Conservation (phyloP, 2,329 filamentous ascomycete genomes). For the Ceratocystis cacaofunesta region DNA sequence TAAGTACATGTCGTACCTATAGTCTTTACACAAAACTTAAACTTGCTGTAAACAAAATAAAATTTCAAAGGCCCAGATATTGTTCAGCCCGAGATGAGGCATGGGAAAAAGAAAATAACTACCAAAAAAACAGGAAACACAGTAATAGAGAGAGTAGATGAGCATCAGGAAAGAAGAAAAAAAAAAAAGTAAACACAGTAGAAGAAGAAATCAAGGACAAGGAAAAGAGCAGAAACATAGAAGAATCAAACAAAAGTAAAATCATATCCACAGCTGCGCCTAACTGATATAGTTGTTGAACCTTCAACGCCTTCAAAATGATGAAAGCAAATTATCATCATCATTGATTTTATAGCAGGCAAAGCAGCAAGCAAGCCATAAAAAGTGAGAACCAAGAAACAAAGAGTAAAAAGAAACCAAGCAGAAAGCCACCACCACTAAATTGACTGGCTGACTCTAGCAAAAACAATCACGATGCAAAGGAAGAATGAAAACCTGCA, state of each 20-base stretch:
- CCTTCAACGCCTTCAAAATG: conserved; percentile 22
- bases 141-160: conserved; percentile 4
- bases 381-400: conserved; percentile 8
- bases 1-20: too few species aligned
- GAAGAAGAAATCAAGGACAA: conserved; percentile 13
- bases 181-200: conserved; percentile 18
- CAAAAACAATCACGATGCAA: conserved; percentile 2
- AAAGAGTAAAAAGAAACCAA: neutral
- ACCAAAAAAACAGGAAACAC: neutral
- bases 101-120: too few species aligned
- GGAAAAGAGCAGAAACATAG: conserved; percentile 19
- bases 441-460: neutral
- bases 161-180: conserved; percentile 16
- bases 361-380: conserved; percentile 5
- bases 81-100: too few species aligned
- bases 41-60: too few species aligned
- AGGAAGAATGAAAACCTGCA: conserved; percentile 1
- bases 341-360: conserved; percentile 15
- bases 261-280: conserved; percentile 20
- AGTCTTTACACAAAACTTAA: too few species aligned
- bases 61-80: too few species aligned
- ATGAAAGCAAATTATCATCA: conserved; percentile 17
- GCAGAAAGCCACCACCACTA: neutral
- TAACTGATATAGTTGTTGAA: conserved; percentile 26
- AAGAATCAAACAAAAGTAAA: conserved; percentile 20